Evolutionary conservation across 345 rosid genomes (phyloP).

Genomic region (Litchi chinensis): DNA sequence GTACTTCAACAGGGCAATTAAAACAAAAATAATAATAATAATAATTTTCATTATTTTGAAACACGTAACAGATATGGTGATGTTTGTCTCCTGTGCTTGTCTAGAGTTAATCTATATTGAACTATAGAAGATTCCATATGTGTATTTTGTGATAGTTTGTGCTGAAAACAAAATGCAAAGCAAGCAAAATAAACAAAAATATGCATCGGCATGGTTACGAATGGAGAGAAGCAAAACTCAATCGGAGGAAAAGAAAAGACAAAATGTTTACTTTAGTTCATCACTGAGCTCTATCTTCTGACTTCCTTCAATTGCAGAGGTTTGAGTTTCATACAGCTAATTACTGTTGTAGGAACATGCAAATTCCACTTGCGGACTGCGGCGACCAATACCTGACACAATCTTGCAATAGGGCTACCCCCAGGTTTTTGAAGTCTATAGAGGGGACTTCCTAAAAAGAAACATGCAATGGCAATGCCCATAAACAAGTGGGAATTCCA

Average conservation of each 20-base stretch:
- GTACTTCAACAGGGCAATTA: not conserved
- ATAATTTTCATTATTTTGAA: no score
- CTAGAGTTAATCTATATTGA: not conserved
- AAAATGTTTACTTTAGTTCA: slow-evolving; percentile 52
- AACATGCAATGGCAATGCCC: slow-evolving; percentile 82
- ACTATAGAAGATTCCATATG: not conserved
- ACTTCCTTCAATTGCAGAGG: slow-evolving; percentile 75
- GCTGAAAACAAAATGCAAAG: not conserved
- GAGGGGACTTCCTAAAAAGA: slow-evolving; percentile 84
- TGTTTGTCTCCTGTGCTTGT: not conserved
- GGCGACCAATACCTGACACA: slow-evolving; percentile 85
- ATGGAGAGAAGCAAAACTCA: slow-evolving; percentile 1
- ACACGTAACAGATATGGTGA: not conserved
- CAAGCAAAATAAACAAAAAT: not conserved
- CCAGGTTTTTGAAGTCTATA: slow-evolving; percentile 90
- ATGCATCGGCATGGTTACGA: not conserved
- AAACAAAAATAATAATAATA: not conserved
- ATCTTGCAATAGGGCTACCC: slow-evolving; percentile 87
- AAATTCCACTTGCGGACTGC: slow-evolving; percentile 64
- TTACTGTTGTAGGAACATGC: slow-evolving; percentile 56
- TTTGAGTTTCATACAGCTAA: slow-evolving; percentile 67
- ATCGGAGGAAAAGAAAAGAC: not conserved
- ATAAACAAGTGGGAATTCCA: slow-evolving; percentile 88
- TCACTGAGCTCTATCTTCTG: slow-evolving; percentile 76
- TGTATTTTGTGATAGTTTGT: not conserved